Percentiles rank a stretch among this genome's conserved stretches.
These are phyloP conservation scores for Aspergillus heteromorphus DNA, from an alignment of 495 filamentous ascomycete species.

Conservation along the genomic window DNA sequence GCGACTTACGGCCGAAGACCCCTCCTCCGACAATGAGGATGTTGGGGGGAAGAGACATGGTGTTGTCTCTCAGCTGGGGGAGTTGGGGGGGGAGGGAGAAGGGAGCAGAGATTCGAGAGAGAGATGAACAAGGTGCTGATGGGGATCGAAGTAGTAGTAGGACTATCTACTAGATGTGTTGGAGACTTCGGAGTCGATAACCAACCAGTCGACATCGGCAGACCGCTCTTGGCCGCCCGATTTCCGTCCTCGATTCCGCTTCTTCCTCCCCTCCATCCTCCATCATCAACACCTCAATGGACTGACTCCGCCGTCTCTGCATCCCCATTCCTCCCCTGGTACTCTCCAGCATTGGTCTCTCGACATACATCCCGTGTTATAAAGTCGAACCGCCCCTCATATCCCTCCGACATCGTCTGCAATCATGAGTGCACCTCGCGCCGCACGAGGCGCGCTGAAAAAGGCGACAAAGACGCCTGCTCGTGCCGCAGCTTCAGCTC, in stretches of 20 bases:
- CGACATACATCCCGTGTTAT: not conserved
- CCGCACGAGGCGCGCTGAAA: conserved; percentile 16
- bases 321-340: not conserved
- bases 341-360: not conserved
- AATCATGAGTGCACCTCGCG: conserved; percentile 20
- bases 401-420: not conserved
- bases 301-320: not conserved
- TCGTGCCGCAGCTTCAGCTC: not conserved
- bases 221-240: not conserved
- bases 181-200: no score
- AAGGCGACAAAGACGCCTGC: conserved; percentile 18
- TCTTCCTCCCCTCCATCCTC: not conserved
- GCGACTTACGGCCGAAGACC: conserved; percentile 61
- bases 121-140: not conserved
- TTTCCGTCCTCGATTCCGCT: not conserved
- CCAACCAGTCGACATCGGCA: no score
- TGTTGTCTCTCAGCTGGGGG: not conserved
- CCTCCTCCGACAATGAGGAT: conserved; percentile 75
- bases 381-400: not conserved
- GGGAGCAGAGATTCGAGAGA: not conserved
- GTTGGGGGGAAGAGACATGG: conserved; percentile 40
- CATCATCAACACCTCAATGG: not conserved
- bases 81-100: not conserved
- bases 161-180: no score
- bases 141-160: not conserved